Conservation (phyloP, 176 grass and related monocot species). For the Leersia perrieri region DNA sequence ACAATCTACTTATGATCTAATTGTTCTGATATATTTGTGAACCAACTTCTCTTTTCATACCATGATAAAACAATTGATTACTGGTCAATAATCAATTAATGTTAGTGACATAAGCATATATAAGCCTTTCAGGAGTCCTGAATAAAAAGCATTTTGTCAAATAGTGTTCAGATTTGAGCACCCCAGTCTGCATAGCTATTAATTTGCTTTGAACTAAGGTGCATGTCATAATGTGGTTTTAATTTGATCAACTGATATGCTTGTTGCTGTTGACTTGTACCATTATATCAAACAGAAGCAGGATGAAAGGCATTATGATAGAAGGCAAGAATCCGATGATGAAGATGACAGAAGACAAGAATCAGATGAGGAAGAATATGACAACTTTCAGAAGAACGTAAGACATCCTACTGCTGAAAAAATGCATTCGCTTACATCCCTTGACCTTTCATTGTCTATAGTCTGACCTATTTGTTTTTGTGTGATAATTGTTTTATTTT, state of each 20-base stretch:
- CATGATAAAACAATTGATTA: background rate
- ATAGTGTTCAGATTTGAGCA: background rate
- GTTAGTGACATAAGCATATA: background rate
- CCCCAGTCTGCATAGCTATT: background rate
- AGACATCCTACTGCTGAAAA: slow-evolving; percentile 26
- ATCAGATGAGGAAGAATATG: slow-evolving; percentile 57
- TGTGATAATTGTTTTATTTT: background rate
- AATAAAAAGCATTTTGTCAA: background rate
- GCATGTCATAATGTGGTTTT: background rate
- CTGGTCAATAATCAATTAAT: background rate
- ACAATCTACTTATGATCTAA: background rate
- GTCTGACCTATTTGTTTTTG: background rate
- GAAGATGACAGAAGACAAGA: background rate
- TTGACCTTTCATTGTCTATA: background rate
- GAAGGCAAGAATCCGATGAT: slow-evolving; percentile 39
- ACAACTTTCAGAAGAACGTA: slow-evolving; percentile 52
- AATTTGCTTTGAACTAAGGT: background rate
- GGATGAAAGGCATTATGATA: slow-evolving; percentile 39
- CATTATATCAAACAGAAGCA: slow-evolving; percentile 36
- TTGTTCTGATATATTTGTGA: background rate
- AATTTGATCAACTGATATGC: background rate
- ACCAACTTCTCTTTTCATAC: background rate
- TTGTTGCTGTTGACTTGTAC: slow-evolving; percentile 19
- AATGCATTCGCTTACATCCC: background rate
- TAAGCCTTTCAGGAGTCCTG: background rate